A percentile compares a stretch with the other conserved stretches of the same genome.
These are phyloP conservation scores for Fusarium phyllophilum DNA, from an alignment of 2,329 filamentous ascomycete species.

Conservation along the genomic window DNA sequence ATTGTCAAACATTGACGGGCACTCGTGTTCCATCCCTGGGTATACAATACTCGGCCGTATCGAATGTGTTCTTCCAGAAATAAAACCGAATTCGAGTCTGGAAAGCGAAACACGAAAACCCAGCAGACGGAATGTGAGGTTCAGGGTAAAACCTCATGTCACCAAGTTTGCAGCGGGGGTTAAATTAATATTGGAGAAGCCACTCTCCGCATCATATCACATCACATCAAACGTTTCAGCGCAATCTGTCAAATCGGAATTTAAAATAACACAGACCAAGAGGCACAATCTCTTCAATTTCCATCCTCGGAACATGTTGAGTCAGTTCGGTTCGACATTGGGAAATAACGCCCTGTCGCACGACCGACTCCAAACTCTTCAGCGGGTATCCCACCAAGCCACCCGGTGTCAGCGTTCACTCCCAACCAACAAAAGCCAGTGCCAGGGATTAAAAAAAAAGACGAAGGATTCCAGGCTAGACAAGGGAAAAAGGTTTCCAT, in stretches of 20 bases:
- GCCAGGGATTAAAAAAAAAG: neutral
- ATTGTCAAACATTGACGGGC: neutral
- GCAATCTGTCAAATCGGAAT: neutral
- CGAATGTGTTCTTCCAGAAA: fast-evolving
- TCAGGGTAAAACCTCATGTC: neutral
- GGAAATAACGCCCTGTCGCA: neutral
- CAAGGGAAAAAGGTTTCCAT: neutral
- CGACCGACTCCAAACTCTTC: neutral
- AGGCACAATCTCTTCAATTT: neutral
- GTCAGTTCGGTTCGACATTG: neutral
- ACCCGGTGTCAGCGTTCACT: slow-evolving; percentile 4
- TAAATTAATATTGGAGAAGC: neutral
- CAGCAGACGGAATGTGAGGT: neutral
- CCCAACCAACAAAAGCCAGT: neutral
- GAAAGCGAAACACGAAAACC: neutral
- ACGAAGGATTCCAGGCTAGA: neutral
- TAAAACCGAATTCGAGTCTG: neutral
- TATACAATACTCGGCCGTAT: fast-evolving
- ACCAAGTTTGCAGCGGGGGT: neutral
- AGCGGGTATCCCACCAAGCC: slow-evolving; percentile 2
- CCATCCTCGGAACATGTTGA: neutral
- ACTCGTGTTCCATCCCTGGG: neutral
- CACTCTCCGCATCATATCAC: neutral
- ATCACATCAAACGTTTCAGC: neutral
- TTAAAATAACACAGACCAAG: neutral